Conservation (phyloP, 345 rosid species). For the Citropsis articulata region DNA sequence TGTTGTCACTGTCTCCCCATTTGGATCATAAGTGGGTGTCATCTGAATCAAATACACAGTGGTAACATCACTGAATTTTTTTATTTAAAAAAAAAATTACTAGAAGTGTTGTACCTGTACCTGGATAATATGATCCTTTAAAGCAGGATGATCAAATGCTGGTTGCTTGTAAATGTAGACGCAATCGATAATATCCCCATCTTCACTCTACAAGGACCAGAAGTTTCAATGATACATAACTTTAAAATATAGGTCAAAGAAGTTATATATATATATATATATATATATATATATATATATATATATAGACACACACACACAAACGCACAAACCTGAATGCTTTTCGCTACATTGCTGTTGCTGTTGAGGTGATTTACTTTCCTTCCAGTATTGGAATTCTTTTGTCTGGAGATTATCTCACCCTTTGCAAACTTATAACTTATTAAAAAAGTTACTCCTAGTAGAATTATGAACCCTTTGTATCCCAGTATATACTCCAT, state of each 20-base stretch:
- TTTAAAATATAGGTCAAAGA: too few relatives aligned
- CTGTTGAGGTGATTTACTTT: background rate
- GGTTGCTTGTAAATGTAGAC: slow-evolving; percentile 30
- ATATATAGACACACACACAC: background rate
- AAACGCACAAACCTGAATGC: slow-evolving; percentile 32
- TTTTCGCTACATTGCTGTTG: slow-evolving; percentile 23
- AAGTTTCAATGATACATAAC: too few relatives aligned
- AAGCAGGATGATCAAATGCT: slow-evolving; percentile 30
- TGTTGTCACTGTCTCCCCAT: background rate
- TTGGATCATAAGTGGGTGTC: slow-evolving; percentile 34
- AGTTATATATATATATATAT: too few relatives aligned
- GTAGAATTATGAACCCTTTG: background rate
- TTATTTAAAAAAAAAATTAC: background rate
- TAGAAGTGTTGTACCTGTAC: background rate
- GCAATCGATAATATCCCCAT: slow-evolving; percentile 33
- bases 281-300: too few relatives aligned
- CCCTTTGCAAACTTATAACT: background rate
- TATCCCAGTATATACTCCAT: background rate
- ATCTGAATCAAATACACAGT: slow-evolving; percentile 19
- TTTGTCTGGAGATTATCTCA: background rate
- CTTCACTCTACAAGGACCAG: slow-evolving; percentile 15
- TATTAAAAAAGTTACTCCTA: slow-evolving; percentile 1
- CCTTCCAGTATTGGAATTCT: background rate
- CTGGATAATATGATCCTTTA: slow-evolving; percentile 28
- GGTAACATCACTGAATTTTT: background rate